These are phyloP conservation scores for Phytophthora ramorum DNA, from an alignment of 352 stramenopile species.

Conservation along the genomic window DNA sequence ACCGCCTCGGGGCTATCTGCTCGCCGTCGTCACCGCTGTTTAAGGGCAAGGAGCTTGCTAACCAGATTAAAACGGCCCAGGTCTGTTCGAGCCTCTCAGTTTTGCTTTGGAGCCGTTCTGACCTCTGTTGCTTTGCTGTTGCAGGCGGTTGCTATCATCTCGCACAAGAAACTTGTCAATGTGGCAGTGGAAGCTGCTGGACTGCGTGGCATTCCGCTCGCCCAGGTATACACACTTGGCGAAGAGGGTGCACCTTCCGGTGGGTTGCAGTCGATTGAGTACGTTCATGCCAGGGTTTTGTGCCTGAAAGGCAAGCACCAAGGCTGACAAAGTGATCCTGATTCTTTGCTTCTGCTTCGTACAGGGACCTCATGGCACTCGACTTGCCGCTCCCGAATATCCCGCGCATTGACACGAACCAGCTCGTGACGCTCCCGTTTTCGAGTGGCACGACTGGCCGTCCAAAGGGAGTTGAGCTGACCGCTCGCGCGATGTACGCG, in stretches of 20 bases:
- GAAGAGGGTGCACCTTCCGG: conserved; percentile 13
- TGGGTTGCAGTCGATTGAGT: conserved; percentile 32
- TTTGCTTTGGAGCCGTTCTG: not conserved
- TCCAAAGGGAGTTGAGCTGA: conserved; percentile 92
- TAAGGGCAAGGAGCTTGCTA: conserved; percentile 39
- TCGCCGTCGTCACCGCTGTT: conserved; percentile 57
- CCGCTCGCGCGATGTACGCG: conserved; percentile 79
- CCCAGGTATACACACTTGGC: conserved; percentile 37
- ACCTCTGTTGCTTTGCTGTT: not conserved
- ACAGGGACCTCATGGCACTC: conserved; percentile 45
- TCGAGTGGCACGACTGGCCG: conserved; percentile 93
- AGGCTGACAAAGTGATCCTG: not conserved
- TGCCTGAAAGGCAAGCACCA: not conserved
- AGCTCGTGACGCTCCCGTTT: conserved; percentile 80
- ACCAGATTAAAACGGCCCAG: conserved; percentile 47
- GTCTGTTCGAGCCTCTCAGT: not conserved
- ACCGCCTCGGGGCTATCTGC: conserved; percentile 49
- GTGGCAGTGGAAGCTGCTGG: conserved; percentile 40
- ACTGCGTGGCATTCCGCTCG: conserved; percentile 18
- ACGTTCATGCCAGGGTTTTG: not conserved
- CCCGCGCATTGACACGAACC: conserved; percentile 32
- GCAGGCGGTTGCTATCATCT: conserved; percentile 34
- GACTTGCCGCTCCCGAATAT: conserved; percentile 34
- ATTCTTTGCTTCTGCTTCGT: not conserved
- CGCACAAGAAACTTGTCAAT: conserved; percentile 45